phyloP scores from a whole-genome alignment of 495 filamentous ascomycete species.

The Aspergillus avenaceus region DNA sequence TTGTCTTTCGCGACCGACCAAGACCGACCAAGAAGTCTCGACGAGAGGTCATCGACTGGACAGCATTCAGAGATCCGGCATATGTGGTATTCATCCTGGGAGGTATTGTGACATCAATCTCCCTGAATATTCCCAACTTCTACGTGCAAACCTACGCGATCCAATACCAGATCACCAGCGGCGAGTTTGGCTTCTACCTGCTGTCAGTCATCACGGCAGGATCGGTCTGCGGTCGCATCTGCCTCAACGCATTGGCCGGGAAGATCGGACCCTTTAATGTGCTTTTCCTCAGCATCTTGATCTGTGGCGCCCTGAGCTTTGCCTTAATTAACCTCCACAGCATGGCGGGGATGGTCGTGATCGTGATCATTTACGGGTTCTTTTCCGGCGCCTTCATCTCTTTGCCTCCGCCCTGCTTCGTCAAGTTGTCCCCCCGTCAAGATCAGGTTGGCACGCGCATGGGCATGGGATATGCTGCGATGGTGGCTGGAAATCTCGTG shows the following conservation, averaged over 20 bases:
- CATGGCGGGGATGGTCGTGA: constrained; percentile 28
- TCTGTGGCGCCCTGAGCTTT: not conserved
- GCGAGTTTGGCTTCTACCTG: not conserved
- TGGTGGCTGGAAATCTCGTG: constrained; percentile 47
- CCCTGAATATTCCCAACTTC: constrained; percentile 30
- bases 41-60: constrained; percentile 21
- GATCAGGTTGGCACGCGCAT: constrained; percentile 53
- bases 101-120: constrained; percentile 22
- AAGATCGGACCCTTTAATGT: constrained; percentile 38
- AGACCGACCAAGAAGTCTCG: constrained; percentile 2
- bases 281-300: not conserved
- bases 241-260: constrained; percentile 3
- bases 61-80: constrained; percentile 27
- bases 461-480: constrained; percentile 53
- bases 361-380: constrained; percentile 53
- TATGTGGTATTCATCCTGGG: constrained; percentile 28
- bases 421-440: constrained; percentile 5
- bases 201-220: not conserved
- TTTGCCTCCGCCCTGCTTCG: constrained; percentile 16
- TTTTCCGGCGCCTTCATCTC: constrained; percentile 34
- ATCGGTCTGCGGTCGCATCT: not conserved
- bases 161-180: not conserved
- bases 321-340: not conserved
- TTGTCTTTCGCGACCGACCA: constrained; percentile 37
- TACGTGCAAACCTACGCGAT: constrained; percentile 22